phyloP scores from a whole-genome alignment of 2,329 filamentous ascomycete genomes.

The Colletotrichum melonis region DNA sequence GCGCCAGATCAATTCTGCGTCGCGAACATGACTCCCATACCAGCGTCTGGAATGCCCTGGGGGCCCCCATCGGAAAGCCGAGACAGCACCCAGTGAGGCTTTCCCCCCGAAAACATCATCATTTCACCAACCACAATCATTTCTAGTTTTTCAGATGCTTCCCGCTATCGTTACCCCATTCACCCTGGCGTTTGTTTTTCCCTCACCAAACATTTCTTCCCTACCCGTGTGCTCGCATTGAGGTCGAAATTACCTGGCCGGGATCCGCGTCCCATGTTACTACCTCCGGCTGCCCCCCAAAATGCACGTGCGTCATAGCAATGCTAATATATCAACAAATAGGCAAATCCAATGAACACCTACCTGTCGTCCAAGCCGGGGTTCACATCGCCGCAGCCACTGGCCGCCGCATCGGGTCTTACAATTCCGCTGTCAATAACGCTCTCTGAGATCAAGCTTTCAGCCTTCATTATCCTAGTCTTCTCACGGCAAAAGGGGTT shows the following conservation, averaged over 20 bases:
- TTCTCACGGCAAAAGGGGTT: conserved; percentile 98
- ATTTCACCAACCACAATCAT: neutral
- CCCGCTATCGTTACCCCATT: neutral
- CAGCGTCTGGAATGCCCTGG: conserved; percentile 23
- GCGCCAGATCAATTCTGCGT: neutral
- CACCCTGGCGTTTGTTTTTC: conserved; percentile 33
- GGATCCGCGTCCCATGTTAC: conserved; percentile 44
- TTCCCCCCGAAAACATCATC: neutral
- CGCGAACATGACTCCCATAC: conserved; percentile 7
- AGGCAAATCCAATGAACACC: conserved; percentile 96
- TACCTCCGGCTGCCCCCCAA: conserved; percentile 39
- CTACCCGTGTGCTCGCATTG: conserved; percentile 44
- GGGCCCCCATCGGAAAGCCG: conserved; percentile 3
- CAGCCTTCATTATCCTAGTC: conserved; percentile 96
- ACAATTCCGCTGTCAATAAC: conserved; percentile 99
- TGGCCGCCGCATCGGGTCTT: conserved; percentile 90
- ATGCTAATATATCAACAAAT: conserved; percentile 60
- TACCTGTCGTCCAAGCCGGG: conserved; percentile 91
- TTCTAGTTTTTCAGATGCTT: neutral
- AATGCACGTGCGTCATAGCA: conserved; percentile 48
- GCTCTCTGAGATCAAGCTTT: conserved; percentile 92
- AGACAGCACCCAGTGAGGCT: conserved; percentile 16
- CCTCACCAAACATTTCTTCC: conserved; percentile 27
- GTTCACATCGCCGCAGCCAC: conserved; percentile 91
- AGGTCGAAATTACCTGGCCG: conserved; percentile 47